Conservation (phyloP, 2,329 filamentous ascomycete genomes). For the Venturia nashicola region DNA sequence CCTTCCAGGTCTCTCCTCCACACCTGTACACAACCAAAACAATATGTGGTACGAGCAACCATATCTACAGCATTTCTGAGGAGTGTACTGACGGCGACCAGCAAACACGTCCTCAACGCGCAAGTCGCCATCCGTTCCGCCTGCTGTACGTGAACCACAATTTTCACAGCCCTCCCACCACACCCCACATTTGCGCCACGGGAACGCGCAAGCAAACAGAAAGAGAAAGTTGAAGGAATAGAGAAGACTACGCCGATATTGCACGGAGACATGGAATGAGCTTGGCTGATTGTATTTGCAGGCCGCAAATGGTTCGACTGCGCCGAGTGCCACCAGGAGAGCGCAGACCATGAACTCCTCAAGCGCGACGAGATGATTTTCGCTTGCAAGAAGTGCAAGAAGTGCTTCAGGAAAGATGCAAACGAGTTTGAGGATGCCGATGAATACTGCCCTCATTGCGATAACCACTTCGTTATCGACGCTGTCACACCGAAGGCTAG, state of each 20-base stretch:
- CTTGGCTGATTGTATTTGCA: conserved; percentile 22
- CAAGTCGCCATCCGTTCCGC: conserved; percentile 92
- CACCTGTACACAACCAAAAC: neutral
- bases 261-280: neutral
- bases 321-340: conserved; percentile 81
- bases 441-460: conserved; percentile 97
- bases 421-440: conserved; percentile 87
- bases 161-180: neutral
- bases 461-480: conserved; percentile 95
- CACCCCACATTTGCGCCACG: neutral
- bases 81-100: conserved; percentile 24
- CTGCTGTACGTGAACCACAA: conserved; percentile 57
- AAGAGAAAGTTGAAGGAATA: neutral
- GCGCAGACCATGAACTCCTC: conserved; percentile 61
- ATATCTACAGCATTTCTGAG: too few relatives aligned
- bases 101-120: conserved; percentile 97
- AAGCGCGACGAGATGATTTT: conserved; percentile 84
- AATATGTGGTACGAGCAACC: neutral
- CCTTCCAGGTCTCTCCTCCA: neutral
- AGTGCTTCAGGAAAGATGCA: conserved; percentile 92
- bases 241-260: neutral
- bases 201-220: neutral
- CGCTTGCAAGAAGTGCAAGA: conserved; percentile 97
- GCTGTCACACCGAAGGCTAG: conserved; percentile 73
- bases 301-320: conserved; percentile 98